Evolutionary conservation across 768 basidiomycete genomes (phyloP).

Genomic region (Leccinum arenicola): DNA sequence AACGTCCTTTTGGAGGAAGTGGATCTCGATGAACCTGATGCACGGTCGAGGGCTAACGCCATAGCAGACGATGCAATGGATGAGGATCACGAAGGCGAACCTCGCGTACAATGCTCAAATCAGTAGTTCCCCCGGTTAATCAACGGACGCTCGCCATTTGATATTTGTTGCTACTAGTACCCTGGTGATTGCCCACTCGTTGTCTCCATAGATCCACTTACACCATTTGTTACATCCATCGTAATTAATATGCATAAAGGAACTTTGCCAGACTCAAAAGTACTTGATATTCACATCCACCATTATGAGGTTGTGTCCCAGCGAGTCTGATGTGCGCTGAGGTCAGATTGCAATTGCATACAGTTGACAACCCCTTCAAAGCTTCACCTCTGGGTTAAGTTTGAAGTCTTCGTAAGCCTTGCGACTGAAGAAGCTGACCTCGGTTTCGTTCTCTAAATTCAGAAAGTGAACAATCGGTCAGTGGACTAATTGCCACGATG

Average conservation of each 20-base stretch:
- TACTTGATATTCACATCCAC: not conserved
- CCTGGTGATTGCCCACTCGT: constrained; percentile 15
- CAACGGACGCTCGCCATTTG: constrained; percentile 15
- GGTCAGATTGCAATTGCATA: not conserved
- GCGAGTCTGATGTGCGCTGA: constrained; percentile 17
- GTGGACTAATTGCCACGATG: not conserved
- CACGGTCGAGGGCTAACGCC: constrained; percentile 43
- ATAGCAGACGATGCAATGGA: constrained; percentile 84
- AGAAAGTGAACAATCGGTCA: not conserved
- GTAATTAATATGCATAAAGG: constrained; percentile 28
- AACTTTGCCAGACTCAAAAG: not conserved
- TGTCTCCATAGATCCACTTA: constrained; percentile 29
- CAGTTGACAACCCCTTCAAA: not conserved
- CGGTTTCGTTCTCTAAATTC: constrained; percentile 85
- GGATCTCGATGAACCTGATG: constrained; percentile 74
- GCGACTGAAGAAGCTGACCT: constrained; percentile 88
- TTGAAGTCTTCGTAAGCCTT: constrained; percentile 80
- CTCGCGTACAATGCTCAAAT: constrained; percentile 94
- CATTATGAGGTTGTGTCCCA: constrained; percentile 26
- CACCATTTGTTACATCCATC: constrained; percentile 28
- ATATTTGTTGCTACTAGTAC: constrained; percentile 24
- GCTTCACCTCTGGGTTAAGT: constrained; percentile 64
- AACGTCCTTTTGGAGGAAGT: constrained; percentile 78
- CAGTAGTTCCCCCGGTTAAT: constrained; percentile 47
- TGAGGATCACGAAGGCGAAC: constrained; percentile 82